Percentiles rank a stretch among this genome's conserved stretches.
Evolutionary conservation across 2,329 filamentous ascomycete genomes (phyloP).

Genomic region (Fusarium mundagurra): DNA sequence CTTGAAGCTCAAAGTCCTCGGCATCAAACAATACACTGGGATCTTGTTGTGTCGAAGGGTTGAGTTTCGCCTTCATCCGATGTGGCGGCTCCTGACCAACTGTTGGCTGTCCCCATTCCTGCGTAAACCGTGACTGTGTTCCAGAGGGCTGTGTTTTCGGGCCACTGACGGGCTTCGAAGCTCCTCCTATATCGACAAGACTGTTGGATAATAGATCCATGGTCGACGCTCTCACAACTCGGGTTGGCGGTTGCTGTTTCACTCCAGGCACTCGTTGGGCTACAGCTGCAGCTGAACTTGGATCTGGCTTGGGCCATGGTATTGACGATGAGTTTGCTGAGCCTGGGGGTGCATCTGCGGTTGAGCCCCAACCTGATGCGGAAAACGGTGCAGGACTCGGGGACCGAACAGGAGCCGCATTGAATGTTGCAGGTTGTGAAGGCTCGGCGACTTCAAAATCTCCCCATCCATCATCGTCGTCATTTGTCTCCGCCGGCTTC

Average conservation of each 20-base stretch:
- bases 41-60: constrained; percentile 45
- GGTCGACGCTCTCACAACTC: constrained; percentile 58
- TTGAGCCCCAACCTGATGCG: constrained; percentile 26
- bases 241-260: constrained; percentile 24
- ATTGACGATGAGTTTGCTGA: constrained; percentile 27
- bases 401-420: constrained; percentile 25
- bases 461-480: constrained; percentile 73
- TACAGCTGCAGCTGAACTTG: constrained; percentile 4
- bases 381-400: constrained; percentile 2
- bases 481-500: constrained; percentile 42
- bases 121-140: constrained; percentile 10
- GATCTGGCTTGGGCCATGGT: constrained; percentile 27
- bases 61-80: constrained; percentile 39
- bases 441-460: constrained; percentile 70
- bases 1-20: constrained; percentile 60
- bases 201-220: constrained; percentile 65
- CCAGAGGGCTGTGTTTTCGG: constrained; percentile 10
- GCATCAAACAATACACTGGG: constrained; percentile 74
- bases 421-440: constrained; percentile 8
- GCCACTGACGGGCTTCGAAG: background rate
- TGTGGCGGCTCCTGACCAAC: constrained; percentile 1
- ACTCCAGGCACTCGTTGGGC: constrained; percentile 4
- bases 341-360: constrained; percentile 1
- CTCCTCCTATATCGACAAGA: constrained; percentile 53
- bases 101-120: constrained; percentile 16